A percentile compares a stretch with the other conserved stretches of the same genome.
These are phyloP conservation scores for Lactifluus hygrophoroides DNA, from an alignment of 768 basidiomycete species.

Conservation along the genomic window DNA sequence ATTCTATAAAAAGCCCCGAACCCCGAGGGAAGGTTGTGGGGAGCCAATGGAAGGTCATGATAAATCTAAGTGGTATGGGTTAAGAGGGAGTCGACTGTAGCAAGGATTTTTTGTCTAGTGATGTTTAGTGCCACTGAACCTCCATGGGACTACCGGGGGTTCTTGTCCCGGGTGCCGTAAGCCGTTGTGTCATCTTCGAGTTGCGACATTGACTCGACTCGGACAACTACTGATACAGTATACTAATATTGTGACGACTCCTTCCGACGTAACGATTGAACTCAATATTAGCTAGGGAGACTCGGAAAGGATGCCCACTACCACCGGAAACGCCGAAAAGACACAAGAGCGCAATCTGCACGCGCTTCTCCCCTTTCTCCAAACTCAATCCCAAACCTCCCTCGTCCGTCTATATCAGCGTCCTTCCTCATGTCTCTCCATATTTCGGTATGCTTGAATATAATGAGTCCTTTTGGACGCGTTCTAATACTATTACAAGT, in stretches of 20 bases:
- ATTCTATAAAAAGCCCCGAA: too few species aligned
- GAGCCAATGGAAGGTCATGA: too few species aligned
- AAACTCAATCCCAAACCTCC: constrained; percentile 69
- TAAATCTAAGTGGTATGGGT: too few species aligned
- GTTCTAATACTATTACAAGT: constrained; percentile 31
- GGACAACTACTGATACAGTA: too few species aligned
- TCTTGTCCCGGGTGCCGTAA: too few species aligned
- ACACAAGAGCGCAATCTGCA: constrained; percentile 30
- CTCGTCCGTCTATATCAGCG: constrained; percentile 73
- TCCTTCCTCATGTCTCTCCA: constrained; percentile 82
- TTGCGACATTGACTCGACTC: background rate
- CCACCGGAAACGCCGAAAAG: constrained; percentile 6
- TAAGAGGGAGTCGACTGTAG: too few species aligned
- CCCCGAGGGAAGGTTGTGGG: too few species aligned
- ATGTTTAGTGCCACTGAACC: too few species aligned
- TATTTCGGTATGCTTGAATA: constrained; percentile 58
- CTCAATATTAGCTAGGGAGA: background rate
- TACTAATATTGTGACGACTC: background rate
- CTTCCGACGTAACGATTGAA: background rate
- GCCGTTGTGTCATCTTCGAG: background rate
- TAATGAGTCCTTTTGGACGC: background rate
- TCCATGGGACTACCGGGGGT: too few species aligned
- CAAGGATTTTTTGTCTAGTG: too few species aligned
- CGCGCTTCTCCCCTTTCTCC: constrained; percentile 68
- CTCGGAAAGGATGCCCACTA: constrained; percentile 9